phyloP scores from a whole-genome alignment of 257 asterid species.

The Jaltomata sinuosa region DNA sequence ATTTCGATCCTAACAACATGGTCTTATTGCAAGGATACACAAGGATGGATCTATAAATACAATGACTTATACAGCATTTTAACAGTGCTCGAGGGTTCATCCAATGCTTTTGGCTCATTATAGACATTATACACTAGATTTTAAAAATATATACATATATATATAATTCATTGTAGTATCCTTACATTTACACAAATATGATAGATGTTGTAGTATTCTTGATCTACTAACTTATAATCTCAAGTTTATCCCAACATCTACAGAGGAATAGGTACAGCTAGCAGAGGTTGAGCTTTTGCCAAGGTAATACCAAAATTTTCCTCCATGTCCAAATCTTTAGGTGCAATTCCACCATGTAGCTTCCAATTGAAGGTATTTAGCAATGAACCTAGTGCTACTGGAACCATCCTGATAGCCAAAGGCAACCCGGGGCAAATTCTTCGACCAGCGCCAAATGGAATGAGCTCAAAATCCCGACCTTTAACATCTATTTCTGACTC shows the following conservation, averaged over 20 bases:
- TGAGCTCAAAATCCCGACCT: not conserved
- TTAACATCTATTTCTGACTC: not conserved
- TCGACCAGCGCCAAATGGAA: not conserved
- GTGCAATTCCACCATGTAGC: not conserved
- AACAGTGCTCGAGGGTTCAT: not conserved
- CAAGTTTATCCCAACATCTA: not conserved
- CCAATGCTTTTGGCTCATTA: not conserved
- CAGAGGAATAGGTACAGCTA: not conserved
- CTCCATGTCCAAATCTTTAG: not conserved
- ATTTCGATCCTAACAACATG: no score
- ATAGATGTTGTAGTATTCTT: not conserved
- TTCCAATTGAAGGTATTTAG: not conserved
- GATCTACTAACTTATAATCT: not conserved
- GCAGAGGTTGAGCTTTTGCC: not conserved
- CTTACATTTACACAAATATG: no score
- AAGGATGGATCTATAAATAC: not conserved
- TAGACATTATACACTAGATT: not conserved
- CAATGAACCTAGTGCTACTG: not conserved
- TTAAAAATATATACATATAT: no score
- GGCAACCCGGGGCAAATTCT: not conserved
- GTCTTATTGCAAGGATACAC: not conserved
- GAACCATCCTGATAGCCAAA: not conserved
- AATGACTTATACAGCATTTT: not conserved
- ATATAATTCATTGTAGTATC: no score
- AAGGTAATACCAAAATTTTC: not conserved